A percentile compares a stretch with the other conserved stretches of the same genome.
Conservation (phyloP, 352 stramenopile species). For the Phytophthora colocasiae region DNA sequence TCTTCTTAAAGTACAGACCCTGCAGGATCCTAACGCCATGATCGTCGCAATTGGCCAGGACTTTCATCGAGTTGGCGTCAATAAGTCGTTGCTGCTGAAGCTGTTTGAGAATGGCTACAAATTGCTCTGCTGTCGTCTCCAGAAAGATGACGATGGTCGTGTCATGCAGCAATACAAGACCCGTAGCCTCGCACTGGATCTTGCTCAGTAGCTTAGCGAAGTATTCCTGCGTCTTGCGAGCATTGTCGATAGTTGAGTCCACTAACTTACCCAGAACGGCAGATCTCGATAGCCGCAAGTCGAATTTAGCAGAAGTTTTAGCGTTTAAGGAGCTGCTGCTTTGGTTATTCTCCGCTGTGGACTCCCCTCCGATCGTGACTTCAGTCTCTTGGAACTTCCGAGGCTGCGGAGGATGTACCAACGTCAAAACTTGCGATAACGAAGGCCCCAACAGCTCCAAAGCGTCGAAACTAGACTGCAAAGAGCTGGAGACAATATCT, state of each 20-base stretch:
- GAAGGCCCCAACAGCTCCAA: slow-evolving; percentile 59
- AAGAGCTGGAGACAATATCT: neutral
- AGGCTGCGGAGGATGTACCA: slow-evolving; percentile 48
- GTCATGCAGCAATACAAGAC: slow-evolving; percentile 64
- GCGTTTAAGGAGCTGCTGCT: slow-evolving; percentile 17
- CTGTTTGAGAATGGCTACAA: slow-evolving; percentile 53
- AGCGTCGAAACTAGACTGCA: slow-evolving; percentile 37
- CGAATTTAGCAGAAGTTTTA: slow-evolving; percentile 41
- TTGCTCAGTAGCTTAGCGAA: slow-evolving; percentile 65
- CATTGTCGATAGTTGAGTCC: slow-evolving; percentile 52
- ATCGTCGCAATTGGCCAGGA: slow-evolving; percentile 72
- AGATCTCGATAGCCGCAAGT: slow-evolving; percentile 54
- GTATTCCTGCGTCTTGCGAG: slow-evolving; percentile 67
- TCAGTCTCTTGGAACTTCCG: slow-evolving; percentile 32
- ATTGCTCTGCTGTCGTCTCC: slow-evolving; percentile 66
- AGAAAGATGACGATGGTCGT: slow-evolving; percentile 61
- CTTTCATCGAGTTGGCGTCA: slow-evolving; percentile 49
- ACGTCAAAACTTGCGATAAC: slow-evolving; percentile 56
- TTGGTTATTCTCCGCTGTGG: slow-evolving; percentile 15
- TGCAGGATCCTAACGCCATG: slow-evolving; percentile 57
- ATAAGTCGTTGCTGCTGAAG: slow-evolving; percentile 48
- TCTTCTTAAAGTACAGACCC: slow-evolving; percentile 75
- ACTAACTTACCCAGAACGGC: slow-evolving; percentile 50
- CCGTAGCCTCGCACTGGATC: slow-evolving; percentile 64
- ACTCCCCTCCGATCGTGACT: slow-evolving; percentile 17